These are phyloP conservation scores for Kazachstania africana DNA, from an alignment of 805 yeast species.

Conservation along the genomic window DNA sequence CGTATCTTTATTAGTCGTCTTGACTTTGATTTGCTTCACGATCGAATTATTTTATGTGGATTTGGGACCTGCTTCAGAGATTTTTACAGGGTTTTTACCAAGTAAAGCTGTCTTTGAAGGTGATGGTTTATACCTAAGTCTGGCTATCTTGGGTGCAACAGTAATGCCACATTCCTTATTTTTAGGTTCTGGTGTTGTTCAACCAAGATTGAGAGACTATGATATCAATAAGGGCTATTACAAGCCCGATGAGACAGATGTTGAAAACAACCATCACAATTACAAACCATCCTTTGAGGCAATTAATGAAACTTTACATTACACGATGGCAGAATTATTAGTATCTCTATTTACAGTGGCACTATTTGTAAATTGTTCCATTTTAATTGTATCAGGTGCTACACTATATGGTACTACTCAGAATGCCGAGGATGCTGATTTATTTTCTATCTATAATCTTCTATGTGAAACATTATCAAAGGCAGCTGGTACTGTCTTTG, in stretches of 20 bases:
- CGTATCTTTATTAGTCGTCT: conserved; percentile 65
- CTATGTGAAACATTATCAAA: conserved; percentile 52
- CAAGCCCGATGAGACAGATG: conserved; percentile 28
- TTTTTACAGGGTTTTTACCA: conserved; percentile 60
- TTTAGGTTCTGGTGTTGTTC: conserved; percentile 65
- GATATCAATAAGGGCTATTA: conserved; percentile 60
- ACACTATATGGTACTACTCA: conserved; percentile 47
- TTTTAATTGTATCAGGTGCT: conserved; percentile 86
- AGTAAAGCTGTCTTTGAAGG: conserved; percentile 37
- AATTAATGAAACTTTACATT: conserved; percentile 67
- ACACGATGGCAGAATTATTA: conserved; percentile 71
- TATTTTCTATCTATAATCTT: conserved; percentile 67
- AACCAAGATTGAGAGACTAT: conserved; percentile 68
- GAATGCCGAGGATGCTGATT: conserved; percentile 63
- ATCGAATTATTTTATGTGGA: conserved; percentile 67
- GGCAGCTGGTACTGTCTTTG: conserved; percentile 74
- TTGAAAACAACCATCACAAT: conserved; percentile 27
- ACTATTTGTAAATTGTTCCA: conserved; percentile 79
- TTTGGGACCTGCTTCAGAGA: conserved; percentile 39
- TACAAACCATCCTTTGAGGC: conserved; percentile 79
- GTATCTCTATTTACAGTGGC: conserved; percentile 83
- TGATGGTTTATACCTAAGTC: conserved; percentile 61
- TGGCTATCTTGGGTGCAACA: conserved; percentile 81
- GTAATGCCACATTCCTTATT: not conserved
- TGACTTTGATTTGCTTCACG: conserved; percentile 78